A percentile compares a stretch with the other conserved stretches of the same genome.
Conservation (phyloP, 805 yeast species). For the Metschnikowia orientalis region DNA sequence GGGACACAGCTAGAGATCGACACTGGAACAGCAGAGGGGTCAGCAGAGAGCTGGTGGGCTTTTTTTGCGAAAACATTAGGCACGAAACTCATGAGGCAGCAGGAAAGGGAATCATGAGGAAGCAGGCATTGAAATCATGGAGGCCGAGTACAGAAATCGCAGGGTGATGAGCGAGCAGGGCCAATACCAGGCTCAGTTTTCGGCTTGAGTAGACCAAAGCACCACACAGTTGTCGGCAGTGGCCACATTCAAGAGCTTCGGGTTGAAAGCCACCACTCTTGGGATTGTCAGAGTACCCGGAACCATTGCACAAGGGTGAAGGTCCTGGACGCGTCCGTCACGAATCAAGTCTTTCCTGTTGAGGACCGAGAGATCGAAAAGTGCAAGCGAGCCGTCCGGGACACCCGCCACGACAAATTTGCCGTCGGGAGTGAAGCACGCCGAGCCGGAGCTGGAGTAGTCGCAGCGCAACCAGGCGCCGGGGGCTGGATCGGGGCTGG, state of each 20-base stretch:
- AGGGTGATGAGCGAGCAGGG: not conserved
- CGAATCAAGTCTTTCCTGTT: conserved; percentile 11
- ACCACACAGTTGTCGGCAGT: conserved; percentile 35
- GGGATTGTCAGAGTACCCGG: conserved; percentile 35
- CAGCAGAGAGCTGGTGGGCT: too few relatives aligned
- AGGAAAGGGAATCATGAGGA: too few relatives aligned
- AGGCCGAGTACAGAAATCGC: too few relatives aligned
- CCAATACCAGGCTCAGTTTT: too few relatives aligned
- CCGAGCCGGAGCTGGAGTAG: conserved; percentile 31
- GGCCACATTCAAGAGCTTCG: conserved; percentile 55
- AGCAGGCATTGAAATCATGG: too few relatives aligned
- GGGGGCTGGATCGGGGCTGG: too few relatives aligned
- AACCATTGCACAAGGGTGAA: conserved; percentile 24
- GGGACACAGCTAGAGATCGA: too few relatives aligned
- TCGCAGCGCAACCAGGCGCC: conserved; percentile 23
- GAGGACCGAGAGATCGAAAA: conserved; percentile 28
- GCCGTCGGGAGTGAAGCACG: conserved; percentile 41
- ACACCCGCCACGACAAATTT: conserved; percentile 33
- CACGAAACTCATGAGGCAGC: too few relatives aligned
- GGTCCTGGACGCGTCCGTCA: conserved; percentile 17
- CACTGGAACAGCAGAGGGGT: too few relatives aligned
- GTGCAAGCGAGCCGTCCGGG: conserved; percentile 21
- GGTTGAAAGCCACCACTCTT: conserved; percentile 54
- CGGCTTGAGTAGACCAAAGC: conserved; percentile 32
- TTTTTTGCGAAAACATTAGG: too few relatives aligned